A percentile compares a stretch with the other conserved stretches of the same genome.
phyloP scores from a whole-genome alignment of 768 basidiomycete species.

The Suillus hirtellus region DNA sequence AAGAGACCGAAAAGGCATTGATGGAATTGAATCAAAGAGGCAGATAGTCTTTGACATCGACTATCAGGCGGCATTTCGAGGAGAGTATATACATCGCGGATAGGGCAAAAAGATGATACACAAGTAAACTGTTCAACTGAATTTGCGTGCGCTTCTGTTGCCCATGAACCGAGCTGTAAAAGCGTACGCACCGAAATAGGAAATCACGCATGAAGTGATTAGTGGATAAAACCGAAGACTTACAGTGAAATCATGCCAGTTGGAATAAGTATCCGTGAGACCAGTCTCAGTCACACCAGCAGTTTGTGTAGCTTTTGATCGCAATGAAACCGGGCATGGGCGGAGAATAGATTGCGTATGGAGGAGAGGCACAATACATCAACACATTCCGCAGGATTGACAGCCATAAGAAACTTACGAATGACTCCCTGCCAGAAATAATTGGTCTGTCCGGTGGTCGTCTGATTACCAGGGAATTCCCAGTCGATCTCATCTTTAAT shows the following conservation, averaged over 20 bases:
- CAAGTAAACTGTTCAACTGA: not conserved
- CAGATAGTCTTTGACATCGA: not conserved
- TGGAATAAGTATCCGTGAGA: conserved; percentile 61
- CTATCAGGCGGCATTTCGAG: not conserved
- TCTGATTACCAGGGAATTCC: conserved; percentile 73
- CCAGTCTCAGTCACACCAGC: conserved; percentile 51
- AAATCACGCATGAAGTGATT: not conserved
- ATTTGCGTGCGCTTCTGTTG: not conserved
- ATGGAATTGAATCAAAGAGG: not conserved
- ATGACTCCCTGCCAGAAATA: conserved; percentile 77
- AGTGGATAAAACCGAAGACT: conserved; percentile 24
- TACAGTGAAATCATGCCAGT: conserved; percentile 79
- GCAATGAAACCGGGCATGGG: not conserved
- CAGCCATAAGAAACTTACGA: conserved; percentile 42
- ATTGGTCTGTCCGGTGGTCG: conserved; percentile 73
- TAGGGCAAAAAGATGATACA: not conserved
- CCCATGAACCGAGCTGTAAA: not conserved
- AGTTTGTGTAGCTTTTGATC: conserved; percentile 31
- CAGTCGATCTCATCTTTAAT: conserved; percentile 88
- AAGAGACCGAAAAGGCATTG: not conserved
- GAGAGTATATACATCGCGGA: not conserved
- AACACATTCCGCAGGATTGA: not conserved
- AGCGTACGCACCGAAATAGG: not conserved
- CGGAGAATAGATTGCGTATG: not conserved
- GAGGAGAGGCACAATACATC: not conserved